A percentile compares a stretch with the other conserved stretches of the same genome.
Evolutionary conservation across 306 rosid genomes (phyloP).

Genomic region (Mucuna pruriens): DNA sequence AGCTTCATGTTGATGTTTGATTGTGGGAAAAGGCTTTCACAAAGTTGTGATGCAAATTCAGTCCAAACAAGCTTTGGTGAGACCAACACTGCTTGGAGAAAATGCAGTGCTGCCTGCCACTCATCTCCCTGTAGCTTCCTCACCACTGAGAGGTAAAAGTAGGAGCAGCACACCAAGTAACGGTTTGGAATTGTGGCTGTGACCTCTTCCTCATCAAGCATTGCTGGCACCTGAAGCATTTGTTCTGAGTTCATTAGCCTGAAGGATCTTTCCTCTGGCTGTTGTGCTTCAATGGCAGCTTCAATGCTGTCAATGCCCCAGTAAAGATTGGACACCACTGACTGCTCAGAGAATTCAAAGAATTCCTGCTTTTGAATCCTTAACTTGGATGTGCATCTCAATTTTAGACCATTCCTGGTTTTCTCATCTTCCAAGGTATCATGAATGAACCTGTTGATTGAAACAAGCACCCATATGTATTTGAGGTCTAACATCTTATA

Average conservation of each 20-base stretch:
- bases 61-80: slow-evolving; percentile 62
- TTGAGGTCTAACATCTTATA: slow-evolving; percentile 59
- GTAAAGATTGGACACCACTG: slow-evolving; percentile 70
- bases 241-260: slow-evolving; percentile 63
- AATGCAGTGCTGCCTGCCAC: slow-evolving; percentile 84
- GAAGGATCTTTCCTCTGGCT: slow-evolving; percentile 47
- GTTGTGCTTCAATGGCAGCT: slow-evolving; percentile 52
- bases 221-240: slow-evolving; percentile 85
- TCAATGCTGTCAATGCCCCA: slow-evolving; percentile 74
- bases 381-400: slow-evolving; percentile 58
- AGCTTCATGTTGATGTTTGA: slow-evolving; percentile 20
- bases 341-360: slow-evolving; percentile 74
- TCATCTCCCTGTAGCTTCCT: slow-evolving; percentile 70
- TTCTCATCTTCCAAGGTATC: slow-evolving; percentile 52
- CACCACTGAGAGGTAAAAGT: slow-evolving; percentile 70
- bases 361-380: slow-evolving; percentile 58
- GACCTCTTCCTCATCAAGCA: slow-evolving; percentile 68
- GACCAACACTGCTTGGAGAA: slow-evolving; percentile 77
- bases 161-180: slow-evolving; percentile 72
- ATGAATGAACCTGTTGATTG: slow-evolving; percentile 60
- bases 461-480: slow-evolving; percentile 54
- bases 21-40: slow-evolving; percentile 52
- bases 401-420: slow-evolving; percentile 50
- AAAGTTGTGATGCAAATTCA: slow-evolving; percentile 65
- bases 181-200: slow-evolving; percentile 65